Conservation (phyloP, 78 protist genomes). For the Protostelium mycophagum region DNA sequence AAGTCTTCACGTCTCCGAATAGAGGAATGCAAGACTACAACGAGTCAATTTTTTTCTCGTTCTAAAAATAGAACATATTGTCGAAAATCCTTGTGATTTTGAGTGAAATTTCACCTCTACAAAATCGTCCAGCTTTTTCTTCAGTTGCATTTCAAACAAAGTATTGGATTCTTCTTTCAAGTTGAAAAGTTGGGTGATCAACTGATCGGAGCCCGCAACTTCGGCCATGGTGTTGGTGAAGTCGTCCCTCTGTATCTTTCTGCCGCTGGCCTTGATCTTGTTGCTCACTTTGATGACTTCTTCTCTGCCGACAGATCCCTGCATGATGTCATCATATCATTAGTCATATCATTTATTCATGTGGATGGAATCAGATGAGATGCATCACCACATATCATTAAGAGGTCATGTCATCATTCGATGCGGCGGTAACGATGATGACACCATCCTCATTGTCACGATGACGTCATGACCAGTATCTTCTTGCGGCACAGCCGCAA, state of each 20-base stretch:
- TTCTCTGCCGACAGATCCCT: constrained; percentile 50
- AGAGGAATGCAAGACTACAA: not conserved
- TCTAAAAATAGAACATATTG: too few relatives aligned
- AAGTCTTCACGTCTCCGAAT: not conserved
- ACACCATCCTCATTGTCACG: constrained; percentile 22
- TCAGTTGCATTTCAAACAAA: constrained; percentile 42
- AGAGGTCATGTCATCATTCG: too few relatives aligned
- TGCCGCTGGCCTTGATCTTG: constrained; percentile 52
- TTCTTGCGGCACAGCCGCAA: too few relatives aligned
- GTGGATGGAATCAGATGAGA: too few relatives aligned
- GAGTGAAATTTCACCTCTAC: constrained; percentile 13
- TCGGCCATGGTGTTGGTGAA: constrained; percentile 15
- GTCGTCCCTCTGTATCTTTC: constrained; percentile 42
- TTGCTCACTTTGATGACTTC: constrained; percentile 21
- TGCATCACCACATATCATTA: too few relatives aligned
- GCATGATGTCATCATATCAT: constrained; percentile 30
- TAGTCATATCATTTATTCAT: too few relatives aligned
- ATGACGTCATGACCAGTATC: too few relatives aligned
- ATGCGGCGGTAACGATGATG: constrained; percentile 28
- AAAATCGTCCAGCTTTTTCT: constrained; percentile 38
- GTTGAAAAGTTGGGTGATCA: constrained; percentile 38
- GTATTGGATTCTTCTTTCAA: constrained; percentile 49
- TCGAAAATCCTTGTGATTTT: too few relatives aligned
- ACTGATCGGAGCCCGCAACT: constrained; percentile 48
- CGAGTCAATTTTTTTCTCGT: not conserved